Conservation (phyloP, 352 stramenopile genomes). For the Globisporangium emineosum region DNA sequence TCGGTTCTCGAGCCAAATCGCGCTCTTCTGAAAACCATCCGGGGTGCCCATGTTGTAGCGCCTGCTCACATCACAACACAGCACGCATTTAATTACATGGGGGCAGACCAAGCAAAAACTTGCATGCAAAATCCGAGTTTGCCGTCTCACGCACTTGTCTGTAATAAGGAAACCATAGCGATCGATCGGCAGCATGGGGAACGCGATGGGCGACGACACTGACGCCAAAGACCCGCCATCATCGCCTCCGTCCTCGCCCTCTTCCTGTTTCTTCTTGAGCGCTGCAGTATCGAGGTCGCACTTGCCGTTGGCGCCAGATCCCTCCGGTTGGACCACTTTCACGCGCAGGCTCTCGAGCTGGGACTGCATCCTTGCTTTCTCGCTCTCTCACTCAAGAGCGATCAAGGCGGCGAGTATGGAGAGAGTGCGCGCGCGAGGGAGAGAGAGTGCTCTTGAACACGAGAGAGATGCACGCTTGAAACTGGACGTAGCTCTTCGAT, state of each 20-base stretch:
- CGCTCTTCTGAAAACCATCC: conserved; percentile 26
- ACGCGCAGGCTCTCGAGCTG: conserved; percentile 18
- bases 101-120: background rate
- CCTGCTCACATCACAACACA: conserved; percentile 18
- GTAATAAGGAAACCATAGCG: conserved; percentile 74
- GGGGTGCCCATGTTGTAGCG: conserved; percentile 37
- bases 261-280: conserved; percentile 24
- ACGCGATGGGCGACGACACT: conserved; percentile 32
- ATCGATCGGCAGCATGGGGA: conserved; percentile 54
- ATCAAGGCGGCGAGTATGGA: background rate
- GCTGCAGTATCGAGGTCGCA: conserved; percentile 5
- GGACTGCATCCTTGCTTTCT: conserved; percentile 8
- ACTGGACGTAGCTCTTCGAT: conserved; percentile 5
- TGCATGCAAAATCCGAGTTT: background rate
- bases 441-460: background rate
- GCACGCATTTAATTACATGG: background rate
- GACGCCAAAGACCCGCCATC: background rate
- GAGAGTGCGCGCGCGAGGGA: background rate
- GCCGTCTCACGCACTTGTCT: conserved; percentile 45
- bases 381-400: background rate
- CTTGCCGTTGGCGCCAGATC: background rate
- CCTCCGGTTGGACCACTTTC: conserved; percentile 7
- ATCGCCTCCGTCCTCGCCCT: background rate
- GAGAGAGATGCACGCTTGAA: background rate
- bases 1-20: conserved; percentile 72